Base-by-base conservation (phyloP, 176 grass and related monocot species). In the Pontederia paniculata region DNA sequence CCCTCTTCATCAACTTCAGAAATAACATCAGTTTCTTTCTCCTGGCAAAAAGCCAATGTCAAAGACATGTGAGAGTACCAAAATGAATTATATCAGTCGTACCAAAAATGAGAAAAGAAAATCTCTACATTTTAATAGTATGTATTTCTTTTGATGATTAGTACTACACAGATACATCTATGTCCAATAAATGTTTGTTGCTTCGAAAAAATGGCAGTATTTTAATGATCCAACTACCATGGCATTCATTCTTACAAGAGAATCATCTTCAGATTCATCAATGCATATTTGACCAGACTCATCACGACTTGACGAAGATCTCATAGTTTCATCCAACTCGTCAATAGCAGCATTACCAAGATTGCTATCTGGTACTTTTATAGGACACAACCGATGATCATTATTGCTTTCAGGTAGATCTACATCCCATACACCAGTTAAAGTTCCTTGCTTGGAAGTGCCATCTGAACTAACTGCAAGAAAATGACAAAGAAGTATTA, bases 261-360 rank as follows among this genome's bases (percentile, higher is more conserved):
- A 23, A 4, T 5, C 62, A 19, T 62, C 52, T 55, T 62, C 47
- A 44, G 55, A 69, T 76, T 75, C 74, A 70, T 84, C 69, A 61
- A 62, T 43, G 60, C 45, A 60, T 62, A 70, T 19, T 70, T 60
- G 67, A 48, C 45, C 59, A 64, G 45, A 67, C 48, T 75, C 84
- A 78, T 48, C 62, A 74, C 68, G 62, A 47, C 65, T 74, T 71
- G 81, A 59, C 11, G 84, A 70, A 55, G 66, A 58, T 50, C 10
- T 13, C 45, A 81, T 51, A 11, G 67, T 70, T 50, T 42, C 63
- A 73, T 81, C 81, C 52, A 78, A 81, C 23, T 88, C 65, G 45
- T 17, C 54, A 58, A 53, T 80, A 71, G 76, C 65, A 56, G 73
- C 37, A 42, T 5, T 37, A 65, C 75, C 70, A 18, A 58, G 75